Percentiles rank a stretch among this genome's conserved stretches.
Conservation (phyloP, 495 filamentous ascomycete species). For the Hypoxylon trugodes region DNA sequence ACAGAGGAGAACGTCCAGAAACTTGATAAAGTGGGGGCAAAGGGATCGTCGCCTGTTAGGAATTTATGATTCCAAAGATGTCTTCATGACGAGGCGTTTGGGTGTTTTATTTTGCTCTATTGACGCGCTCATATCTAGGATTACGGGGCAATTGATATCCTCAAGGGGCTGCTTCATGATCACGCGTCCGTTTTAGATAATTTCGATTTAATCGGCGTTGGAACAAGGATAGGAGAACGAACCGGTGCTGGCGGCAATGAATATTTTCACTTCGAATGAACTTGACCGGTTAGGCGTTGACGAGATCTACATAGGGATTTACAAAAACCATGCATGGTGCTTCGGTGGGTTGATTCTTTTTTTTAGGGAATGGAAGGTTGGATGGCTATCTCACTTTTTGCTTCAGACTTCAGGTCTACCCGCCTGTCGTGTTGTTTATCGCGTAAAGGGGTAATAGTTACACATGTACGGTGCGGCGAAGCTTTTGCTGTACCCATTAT, state of each 20-base stretch:
- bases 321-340: not conserved
- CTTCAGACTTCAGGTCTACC: not conserved
- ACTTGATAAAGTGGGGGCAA: constrained; percentile 39
- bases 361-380: not conserved
- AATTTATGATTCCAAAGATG: constrained; percentile 1
- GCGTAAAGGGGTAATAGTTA: not conserved
- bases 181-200: not conserved
- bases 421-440: not conserved
- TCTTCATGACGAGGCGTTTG: not conserved
- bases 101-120: constrained; percentile 1
- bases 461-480: not conserved
- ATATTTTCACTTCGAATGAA: not conserved
- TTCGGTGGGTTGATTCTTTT: not conserved
- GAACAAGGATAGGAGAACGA: not conserved
- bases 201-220: constrained; percentile 1
- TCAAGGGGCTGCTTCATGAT: not conserved
- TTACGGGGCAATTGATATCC: not conserved
- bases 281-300: constrained; percentile 2
- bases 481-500: not conserved
- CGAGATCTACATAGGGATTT: not conserved
- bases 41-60: constrained; percentile 8
- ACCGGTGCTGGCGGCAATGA: not conserved
- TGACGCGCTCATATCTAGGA: not conserved
- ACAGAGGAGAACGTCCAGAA: constrained; percentile 50
- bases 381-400: too few species aligned